phyloP scores from a whole-genome alignment of 2,329 filamentous ascomycete genomes.

The Aspergillus amoenus region DNA sequence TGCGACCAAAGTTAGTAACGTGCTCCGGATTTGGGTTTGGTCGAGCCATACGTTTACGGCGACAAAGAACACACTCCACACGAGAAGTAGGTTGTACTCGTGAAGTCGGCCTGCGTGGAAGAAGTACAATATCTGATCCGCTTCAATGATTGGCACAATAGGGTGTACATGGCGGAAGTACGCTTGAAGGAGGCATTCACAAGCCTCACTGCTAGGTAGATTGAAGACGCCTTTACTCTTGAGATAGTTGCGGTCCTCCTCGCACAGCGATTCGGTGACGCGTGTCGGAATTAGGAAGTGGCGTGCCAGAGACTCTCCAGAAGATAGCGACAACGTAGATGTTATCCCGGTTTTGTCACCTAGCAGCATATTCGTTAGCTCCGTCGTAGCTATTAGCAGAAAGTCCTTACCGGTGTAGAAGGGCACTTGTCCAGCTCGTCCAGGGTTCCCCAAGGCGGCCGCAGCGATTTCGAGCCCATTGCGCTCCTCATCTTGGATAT shows the following conservation, averaged over 20 bases:
- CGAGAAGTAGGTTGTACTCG: constrained; percentile 36
- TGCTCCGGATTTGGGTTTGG: too few relatives aligned
- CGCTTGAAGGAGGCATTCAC: constrained; percentile 32
- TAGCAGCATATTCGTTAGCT: background rate
- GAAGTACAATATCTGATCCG: constrained; percentile 26
- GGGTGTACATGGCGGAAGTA: constrained; percentile 43
- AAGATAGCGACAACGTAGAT: constrained; percentile 21
- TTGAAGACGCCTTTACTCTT: constrained; percentile 36
- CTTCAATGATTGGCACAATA: constrained; percentile 38
- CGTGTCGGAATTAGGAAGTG: constrained; percentile 22
- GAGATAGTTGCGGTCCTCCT: constrained; percentile 25
- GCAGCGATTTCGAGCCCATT: constrained; percentile 26
- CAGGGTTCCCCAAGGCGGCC: constrained; percentile 20
- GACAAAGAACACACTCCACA: constrained; percentile 44
- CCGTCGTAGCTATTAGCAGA: too few relatives aligned
- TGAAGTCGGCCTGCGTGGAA: constrained; percentile 27
- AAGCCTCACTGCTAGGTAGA: constrained; percentile 29
- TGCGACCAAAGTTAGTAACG: constrained; percentile 7
- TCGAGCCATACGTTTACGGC: constrained; percentile 30
- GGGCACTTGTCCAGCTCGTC: constrained; percentile 20
- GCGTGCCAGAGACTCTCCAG: constrained; percentile 18
- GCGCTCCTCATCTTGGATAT: constrained; percentile 22
- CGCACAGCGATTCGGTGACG: constrained; percentile 10
- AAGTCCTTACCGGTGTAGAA: constrained; percentile 24
- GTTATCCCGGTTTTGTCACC: constrained; percentile 25